A percentile compares a stretch with the other conserved stretches of the same genome.
These are phyloP conservation scores for Cladosporium sp. DNA, from an alignment of 2,329 filamentous ascomycete genomes.

Conservation along the genomic window DNA sequence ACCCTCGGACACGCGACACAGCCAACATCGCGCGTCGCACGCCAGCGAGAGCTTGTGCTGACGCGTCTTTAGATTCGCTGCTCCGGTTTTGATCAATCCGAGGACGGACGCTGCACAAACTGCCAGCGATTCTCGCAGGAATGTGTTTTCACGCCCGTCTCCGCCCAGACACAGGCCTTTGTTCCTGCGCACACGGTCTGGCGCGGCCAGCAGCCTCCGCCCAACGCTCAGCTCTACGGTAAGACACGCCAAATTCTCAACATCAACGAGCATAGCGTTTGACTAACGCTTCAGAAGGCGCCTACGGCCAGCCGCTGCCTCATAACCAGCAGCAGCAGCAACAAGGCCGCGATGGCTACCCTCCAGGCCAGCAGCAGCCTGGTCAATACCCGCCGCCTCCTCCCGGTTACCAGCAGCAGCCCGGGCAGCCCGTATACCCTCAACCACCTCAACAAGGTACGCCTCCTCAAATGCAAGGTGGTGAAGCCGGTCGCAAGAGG, in stretches of 20 bases:
- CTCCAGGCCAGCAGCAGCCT: slow-evolving; percentile 27
- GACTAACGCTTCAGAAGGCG: slow-evolving; percentile 23
- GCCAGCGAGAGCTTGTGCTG: slow-evolving; percentile 6
- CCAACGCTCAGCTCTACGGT: slow-evolving; percentile 40
- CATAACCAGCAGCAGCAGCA: slow-evolving; percentile 24
- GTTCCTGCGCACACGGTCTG: slow-evolving; percentile 65
- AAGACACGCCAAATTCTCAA: background rate
- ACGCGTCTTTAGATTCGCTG: slow-evolving; percentile 57
- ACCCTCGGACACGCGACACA: background rate
- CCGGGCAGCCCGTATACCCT: slow-evolving; percentile 40
- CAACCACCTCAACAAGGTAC: slow-evolving; percentile 23
- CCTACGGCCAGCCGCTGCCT: slow-evolving; percentile 46
- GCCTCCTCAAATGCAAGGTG: slow-evolving; percentile 9
- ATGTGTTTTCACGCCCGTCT: slow-evolving; percentile 71
- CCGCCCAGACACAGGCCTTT: slow-evolving; percentile 67
- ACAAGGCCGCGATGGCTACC: slow-evolving; percentile 21
- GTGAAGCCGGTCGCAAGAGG: slow-evolving; percentile 39
- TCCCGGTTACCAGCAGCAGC: slow-evolving; percentile 39
- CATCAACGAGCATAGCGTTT: background rate
- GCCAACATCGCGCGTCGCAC: slow-evolving; percentile 4
- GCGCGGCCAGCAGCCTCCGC: slow-evolving; percentile 39
- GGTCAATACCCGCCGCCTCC: slow-evolving; percentile 34
- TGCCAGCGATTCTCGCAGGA: slow-evolving; percentile 69
- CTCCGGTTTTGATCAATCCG: slow-evolving; percentile 66
- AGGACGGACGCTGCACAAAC: slow-evolving; percentile 66